These are phyloP conservation scores for Meyerozyma carpophila DNA, from an alignment of 1,139 yeast species.

Conservation along the genomic window DNA sequence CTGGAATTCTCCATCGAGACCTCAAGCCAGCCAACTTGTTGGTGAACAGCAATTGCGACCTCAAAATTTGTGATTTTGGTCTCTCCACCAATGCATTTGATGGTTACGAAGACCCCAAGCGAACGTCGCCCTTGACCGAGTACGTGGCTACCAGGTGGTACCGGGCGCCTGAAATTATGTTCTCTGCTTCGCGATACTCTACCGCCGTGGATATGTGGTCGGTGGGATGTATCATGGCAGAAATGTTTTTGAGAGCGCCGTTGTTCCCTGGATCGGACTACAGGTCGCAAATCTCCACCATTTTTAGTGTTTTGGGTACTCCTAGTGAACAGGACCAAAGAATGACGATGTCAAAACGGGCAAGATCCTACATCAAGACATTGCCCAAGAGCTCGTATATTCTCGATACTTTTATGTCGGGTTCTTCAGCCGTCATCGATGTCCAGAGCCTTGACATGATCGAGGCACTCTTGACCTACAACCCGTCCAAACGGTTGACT, in stretches of 20 bases:
- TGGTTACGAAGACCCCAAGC: conserved; percentile 24
- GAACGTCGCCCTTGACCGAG: conserved; percentile 51
- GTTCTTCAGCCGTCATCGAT: conserved; percentile 16
- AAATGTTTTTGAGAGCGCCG: conserved; percentile 54
- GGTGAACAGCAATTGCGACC: conserved; percentile 30
- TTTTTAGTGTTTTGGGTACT: conserved; percentile 60
- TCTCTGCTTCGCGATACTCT: conserved; percentile 62
- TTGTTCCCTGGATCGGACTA: conserved; percentile 79
- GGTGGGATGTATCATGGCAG: conserved; percentile 73
- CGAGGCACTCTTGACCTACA: conserved; percentile 53
- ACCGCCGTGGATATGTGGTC: conserved; percentile 77
- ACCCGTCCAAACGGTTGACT: conserved; percentile 59
- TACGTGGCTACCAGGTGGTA: conserved; percentile 82
- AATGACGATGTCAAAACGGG: conserved; percentile 55
- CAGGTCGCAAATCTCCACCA: conserved; percentile 58
- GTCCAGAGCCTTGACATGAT: conserved; percentile 61
- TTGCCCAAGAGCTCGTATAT: conserved; percentile 31
- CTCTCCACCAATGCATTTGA: conserved; percentile 38
- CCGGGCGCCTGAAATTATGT: conserved; percentile 75
- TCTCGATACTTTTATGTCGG: conserved; percentile 8
- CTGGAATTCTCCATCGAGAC: conserved; percentile 40
- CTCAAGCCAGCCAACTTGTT: conserved; percentile 35
- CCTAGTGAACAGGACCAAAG: conserved; percentile 55
- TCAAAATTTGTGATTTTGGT: conserved; percentile 54
- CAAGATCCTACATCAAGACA: conserved; percentile 55